Base-by-base conservation (phyloP, 257 asterid species). In the Gentiana straminea region DNA sequence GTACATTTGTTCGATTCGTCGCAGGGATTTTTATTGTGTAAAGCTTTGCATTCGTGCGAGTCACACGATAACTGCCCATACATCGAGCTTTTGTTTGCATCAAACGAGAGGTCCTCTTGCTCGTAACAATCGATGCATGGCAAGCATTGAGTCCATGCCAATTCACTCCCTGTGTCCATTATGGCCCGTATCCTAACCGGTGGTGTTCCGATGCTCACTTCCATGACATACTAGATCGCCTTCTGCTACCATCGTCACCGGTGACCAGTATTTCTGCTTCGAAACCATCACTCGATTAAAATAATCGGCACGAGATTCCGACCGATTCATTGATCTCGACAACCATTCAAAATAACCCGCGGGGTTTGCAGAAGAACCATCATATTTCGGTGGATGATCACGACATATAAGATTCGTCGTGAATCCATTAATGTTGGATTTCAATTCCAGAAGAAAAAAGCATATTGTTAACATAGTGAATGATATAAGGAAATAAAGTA, bases 91-190 rank as follows among this genome's bases (percentile, higher is more conserved):
- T 61, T 59, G 0, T 2, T 2, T 0, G 84, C 79, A 51, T 84
- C 70, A 39, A 84, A 84, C 2, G 77, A 12, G 0, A 90, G 91
- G 13, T 64, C 51, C 0, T 4, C 54, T 65, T 84, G 91, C 2
- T 70, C 7, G 76, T 61, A 82, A 65, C 94, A 82, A 0, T 36
- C 4, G 0, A 13, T 5, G 66, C 91, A 82, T 2, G 94, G 86
- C 43, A 37, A 4, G 71, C 88, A 84, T 34, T 79, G 94, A 3
- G 79, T 72, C 94, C 94, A 81, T 0, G 78, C 56, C 33, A 84
- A 44, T 4, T 84, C 88, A 52, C 91, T 82, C 1, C 91, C 86
- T 0, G 91, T 84, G 48, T 82, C 88, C 4, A 79, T 78, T 11
- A 78, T 70, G 12, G 73, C 84, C 1, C 64, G 35, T 5, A 63